Evolutionary conservation across 2,329 filamentous ascomycete species (phyloP).

Genomic region (Aspergillus tanneri): DNA sequence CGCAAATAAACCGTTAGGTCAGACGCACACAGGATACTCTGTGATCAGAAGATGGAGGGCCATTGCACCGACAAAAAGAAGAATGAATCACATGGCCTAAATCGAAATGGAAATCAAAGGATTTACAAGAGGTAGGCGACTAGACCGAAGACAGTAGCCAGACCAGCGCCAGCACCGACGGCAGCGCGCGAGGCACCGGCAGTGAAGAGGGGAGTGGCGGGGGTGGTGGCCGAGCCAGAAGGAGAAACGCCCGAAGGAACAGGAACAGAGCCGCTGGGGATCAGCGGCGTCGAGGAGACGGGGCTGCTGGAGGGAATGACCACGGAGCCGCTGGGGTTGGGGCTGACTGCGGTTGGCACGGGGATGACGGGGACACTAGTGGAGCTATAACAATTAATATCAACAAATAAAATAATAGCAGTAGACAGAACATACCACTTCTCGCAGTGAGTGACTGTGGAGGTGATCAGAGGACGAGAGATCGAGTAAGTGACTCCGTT

Average conservation of each 20-base stretch:
- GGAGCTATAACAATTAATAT: constrained; percentile 18
- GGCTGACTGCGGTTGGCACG: constrained; percentile 13
- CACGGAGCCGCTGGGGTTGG: constrained; percentile 9
- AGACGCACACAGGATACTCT: no score
- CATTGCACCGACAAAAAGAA: no score
- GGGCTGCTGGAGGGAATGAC: constrained; percentile 15
- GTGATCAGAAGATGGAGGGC: no score
- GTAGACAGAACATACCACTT: constrained; percentile 35
- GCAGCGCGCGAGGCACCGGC: constrained; percentile 53
- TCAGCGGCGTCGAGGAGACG: constrained; percentile 12
- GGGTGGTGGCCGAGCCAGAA: constrained; percentile 26
- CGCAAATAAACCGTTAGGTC: no score
- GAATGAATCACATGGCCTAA: no score
- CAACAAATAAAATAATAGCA: background rate
- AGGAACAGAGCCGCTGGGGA: constrained; percentile 16
- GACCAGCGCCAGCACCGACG: constrained; percentile 50
- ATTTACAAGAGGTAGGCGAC: constrained; percentile 49
- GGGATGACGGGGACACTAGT: constrained; percentile 20
- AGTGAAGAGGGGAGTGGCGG: constrained; percentile 44
- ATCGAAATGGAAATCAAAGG: background rate
- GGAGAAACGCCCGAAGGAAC: constrained; percentile 21
- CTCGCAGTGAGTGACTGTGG: constrained; percentile 53
- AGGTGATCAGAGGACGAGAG: constrained; percentile 52
- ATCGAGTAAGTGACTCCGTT: constrained; percentile 71
- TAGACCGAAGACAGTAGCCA: constrained; percentile 55